Base-by-base conservation (phyloP, 2,329 filamentous ascomycete genomes). In the Hyphodiscus sp. region DNA sequence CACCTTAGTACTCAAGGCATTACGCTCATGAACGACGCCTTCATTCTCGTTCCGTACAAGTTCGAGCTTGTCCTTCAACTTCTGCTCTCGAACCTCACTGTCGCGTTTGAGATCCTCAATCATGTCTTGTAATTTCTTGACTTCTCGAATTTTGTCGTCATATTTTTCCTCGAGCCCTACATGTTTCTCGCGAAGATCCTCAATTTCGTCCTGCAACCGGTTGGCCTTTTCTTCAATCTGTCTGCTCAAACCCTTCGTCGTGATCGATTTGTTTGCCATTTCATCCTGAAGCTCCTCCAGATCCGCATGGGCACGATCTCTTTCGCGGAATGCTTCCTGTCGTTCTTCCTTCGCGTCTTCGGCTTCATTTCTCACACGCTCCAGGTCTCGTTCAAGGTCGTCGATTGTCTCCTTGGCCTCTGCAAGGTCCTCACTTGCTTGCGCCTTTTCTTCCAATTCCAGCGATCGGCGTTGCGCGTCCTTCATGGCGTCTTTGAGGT, bases 221-320 rank as follows among this genome's bases (percentile, higher is more conserved):
- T 75, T 72, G 9, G 82, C 73, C 68, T 83, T 89, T 60, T 89
- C 86, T 63, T 91, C 86, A 18, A 89, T 77, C 69, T 91, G 87
- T 30, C 86, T 80, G 50, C 82, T 87, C 9, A 89, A 75, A 1
- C 85, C 86, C 65, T 87, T 90, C 13, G 86, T 87, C 50, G 82
- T 82, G 41, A 90, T 78, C 0, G 87, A 91, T 62, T 90, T 91
- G 70, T 91, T 85, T 20, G 86, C 79, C 78, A 91, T 82, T 63
- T 91, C 87, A 51, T 89, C 85, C 57, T 88, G 86, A 20, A 91
- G 74, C 63, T 86, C 82, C 61, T 83, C 77, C 16, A 86, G 71
- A 54, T 86, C 77, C 7, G 70, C 71, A 61, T 83, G 79, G 1
- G 82, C 82, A 29, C 77, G 75, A 20, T 80, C 73, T 60, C 80